A percentile compares a stretch with the other conserved stretches of the same genome.
These are phyloP conservation scores for Brachypodium distachyon DNA, from an alignment of 202 grass and related monocot species.

Conservation along the genomic window DNA sequence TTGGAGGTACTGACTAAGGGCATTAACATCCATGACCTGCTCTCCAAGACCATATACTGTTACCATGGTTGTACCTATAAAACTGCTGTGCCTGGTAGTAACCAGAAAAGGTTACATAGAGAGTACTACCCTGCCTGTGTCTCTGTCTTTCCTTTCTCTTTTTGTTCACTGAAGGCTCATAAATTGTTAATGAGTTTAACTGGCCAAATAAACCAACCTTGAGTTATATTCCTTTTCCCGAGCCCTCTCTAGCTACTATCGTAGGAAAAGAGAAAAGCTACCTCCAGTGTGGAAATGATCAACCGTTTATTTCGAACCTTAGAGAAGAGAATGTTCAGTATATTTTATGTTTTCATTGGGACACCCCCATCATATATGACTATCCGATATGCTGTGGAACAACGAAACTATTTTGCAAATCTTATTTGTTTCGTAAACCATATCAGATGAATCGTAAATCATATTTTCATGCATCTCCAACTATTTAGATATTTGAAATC, in stretches of 20 bases:
- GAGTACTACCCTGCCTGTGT: neutral
- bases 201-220: neutral
- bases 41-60: neutral
- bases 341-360: neutral
- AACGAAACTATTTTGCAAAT: neutral
- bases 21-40: neutral
- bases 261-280: neutral
- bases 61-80: neutral
- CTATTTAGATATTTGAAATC: neutral
- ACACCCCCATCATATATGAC: neutral
- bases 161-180: neutral
- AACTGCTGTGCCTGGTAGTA: neutral
- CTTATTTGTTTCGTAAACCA: neutral
- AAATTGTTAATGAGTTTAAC: neutral
- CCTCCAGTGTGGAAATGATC: neutral
- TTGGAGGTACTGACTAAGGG: too few relatives aligned
- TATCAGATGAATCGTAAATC: neutral
- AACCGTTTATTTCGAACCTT: neutral
- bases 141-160: neutral
- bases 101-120: neutral
- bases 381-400: neutral
- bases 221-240: neutral
- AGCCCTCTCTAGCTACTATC: neutral
- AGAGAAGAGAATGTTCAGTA: neutral
- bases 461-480: neutral